Conservation (phyloP, 2,329 filamentous ascomycete species). For the Epichloe sylvatica region DNA sequence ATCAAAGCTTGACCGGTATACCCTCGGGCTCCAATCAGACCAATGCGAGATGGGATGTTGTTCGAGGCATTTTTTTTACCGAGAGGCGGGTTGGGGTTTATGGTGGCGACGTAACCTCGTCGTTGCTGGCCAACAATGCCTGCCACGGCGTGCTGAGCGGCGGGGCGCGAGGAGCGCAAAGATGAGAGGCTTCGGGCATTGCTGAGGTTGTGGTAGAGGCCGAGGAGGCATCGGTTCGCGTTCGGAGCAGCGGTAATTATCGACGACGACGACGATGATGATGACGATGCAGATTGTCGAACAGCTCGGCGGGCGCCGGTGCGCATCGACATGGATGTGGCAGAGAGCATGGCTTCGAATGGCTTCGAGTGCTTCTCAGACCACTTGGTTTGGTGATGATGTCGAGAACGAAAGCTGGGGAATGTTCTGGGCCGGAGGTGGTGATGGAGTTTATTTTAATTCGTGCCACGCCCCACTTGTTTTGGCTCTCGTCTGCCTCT, state of each 20-base stretch:
- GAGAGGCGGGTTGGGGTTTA: conserved; percentile 47
- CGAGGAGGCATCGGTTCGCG: neutral
- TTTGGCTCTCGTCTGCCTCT: too few species aligned
- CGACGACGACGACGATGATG: neutral
- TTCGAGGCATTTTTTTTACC: conserved; percentile 81
- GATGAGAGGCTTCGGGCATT: neutral
- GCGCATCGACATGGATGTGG: neutral
- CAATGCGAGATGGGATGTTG: conserved; percentile 62
- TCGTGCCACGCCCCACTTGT: too few species aligned
- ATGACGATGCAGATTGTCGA: neutral
- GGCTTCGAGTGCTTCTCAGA: conserved; percentile 3
- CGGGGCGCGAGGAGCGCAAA: neutral
- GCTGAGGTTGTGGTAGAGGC: neutral
- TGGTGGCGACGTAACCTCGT: neutral
- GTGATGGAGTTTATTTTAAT: too few species aligned
- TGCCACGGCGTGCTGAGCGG: neutral
- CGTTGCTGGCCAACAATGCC: neutral
- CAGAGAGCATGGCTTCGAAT: conserved; percentile 5
- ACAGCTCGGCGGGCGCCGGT: neutral
- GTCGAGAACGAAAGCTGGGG: neutral
- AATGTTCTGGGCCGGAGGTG: too few species aligned
- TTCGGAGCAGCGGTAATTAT: neutral
- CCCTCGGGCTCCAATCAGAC: conserved; percentile 78
- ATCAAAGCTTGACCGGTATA: conserved; percentile 52
- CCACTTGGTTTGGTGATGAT: neutral